phyloP scores from a whole-genome alignment of 257 asterid genomes.

The Fraxinus excelsior region DNA sequence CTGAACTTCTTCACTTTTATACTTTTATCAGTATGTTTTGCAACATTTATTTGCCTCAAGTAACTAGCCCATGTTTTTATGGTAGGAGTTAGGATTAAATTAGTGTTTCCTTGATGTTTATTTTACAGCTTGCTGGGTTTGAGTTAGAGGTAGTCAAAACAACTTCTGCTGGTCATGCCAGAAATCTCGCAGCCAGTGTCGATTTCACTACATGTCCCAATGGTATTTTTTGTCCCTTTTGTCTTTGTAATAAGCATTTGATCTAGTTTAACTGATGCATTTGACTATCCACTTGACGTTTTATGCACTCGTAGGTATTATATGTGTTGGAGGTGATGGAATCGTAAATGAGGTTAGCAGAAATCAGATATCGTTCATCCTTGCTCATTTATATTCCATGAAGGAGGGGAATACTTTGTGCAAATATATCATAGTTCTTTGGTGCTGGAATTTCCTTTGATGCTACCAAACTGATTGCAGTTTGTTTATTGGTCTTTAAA shows the following conservation, averaged over 20 bases:
- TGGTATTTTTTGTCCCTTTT: constrained; percentile 50
- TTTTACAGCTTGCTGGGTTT: constrained; percentile 91
- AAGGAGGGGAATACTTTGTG: constrained; percentile 20
- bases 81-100: constrained; percentile 2
- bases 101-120: constrained; percentile 22
- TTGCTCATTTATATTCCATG: constrained; percentile 8
- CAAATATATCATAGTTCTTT: not conserved
- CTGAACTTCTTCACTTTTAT: not conserved
- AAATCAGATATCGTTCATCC: constrained; percentile 3
- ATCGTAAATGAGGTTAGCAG: constrained; percentile 85
- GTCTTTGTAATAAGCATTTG: constrained; percentile 14
- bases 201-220: constrained; percentile 96
- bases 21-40: not conserved
- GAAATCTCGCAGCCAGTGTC: constrained; percentile 81
- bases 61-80: not conserved
- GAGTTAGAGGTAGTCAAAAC: constrained; percentile 91
- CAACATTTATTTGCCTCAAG: not conserved
- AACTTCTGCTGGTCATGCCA: constrained; percentile 97
- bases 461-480: constrained; percentile 10
- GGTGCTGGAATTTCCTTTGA: constrained; percentile 10
- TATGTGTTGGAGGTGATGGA: constrained; percentile 99
- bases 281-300: constrained; percentile 25
- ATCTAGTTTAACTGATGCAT: constrained; percentile 18
- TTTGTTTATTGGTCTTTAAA: not conserved
- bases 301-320: constrained; percentile 67